phyloP scores from a whole-genome alignment of 495 filamentous ascomycete species.

The Delitschia confertaspora region DNA sequence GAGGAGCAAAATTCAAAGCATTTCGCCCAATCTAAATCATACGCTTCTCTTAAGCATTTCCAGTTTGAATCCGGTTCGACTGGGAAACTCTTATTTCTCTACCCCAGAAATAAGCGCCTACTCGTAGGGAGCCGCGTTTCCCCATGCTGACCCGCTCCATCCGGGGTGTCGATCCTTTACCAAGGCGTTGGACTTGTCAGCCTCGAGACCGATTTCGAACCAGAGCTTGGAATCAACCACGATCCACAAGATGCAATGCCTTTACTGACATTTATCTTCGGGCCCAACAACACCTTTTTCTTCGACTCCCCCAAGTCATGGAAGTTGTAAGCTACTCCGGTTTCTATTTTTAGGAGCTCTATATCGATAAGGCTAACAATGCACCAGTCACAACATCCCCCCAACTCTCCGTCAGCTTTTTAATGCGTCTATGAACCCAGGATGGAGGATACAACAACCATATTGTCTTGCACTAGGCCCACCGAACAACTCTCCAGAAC shows the following conservation, averaged over 20 bases:
- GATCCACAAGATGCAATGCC: conserved; percentile 24
- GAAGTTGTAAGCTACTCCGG: conserved; percentile 20
- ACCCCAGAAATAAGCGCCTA: too few relatives aligned
- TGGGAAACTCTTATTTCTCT: too few relatives aligned
- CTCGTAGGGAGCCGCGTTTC: too few relatives aligned
- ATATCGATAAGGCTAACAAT: not conserved
- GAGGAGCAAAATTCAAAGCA: too few relatives aligned
- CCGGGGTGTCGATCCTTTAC: too few relatives aligned
- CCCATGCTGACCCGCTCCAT: too few relatives aligned
- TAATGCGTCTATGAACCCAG: conserved; percentile 23
- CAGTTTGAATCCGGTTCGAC: too few relatives aligned
- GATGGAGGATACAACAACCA: conserved; percentile 23
- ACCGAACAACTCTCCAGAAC: conserved; percentile 10
- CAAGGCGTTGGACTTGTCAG: too few relatives aligned
- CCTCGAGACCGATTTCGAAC: too few relatives aligned
- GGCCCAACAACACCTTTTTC: conserved; percentile 28
- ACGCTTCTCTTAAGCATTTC: too few relatives aligned
- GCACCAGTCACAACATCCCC: conserved; percentile 21
- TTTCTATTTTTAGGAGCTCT: not conserved
- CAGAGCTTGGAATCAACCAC: too few relatives aligned
- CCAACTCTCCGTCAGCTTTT: conserved; percentile 23
- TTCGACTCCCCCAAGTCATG: conserved; percentile 29
- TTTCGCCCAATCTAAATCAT: too few relatives aligned
- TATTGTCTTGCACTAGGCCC: conserved; percentile 25
- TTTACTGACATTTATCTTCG: conserved; percentile 25